These are phyloP conservation scores for Trametes versicolor DNA, from an alignment of 1,284 basidiomycete genomes.

Conservation along the genomic window DNA sequence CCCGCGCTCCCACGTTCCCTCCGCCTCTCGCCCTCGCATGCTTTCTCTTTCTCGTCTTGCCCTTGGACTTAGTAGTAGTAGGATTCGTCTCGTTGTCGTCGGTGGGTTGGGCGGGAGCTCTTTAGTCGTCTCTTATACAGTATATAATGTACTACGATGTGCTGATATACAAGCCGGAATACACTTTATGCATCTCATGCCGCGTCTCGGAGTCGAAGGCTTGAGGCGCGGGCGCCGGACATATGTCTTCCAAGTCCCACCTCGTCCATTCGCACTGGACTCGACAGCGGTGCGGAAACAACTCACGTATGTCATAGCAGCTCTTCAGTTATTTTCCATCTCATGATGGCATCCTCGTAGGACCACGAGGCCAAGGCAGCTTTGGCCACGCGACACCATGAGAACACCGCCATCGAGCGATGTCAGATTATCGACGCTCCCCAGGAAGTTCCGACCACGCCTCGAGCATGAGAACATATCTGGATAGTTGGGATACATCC, in stretches of 20 bases:
- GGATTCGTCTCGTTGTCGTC: conserved; percentile 3
- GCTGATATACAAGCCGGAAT: conserved; percentile 39
- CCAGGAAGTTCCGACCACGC: too few relatives aligned
- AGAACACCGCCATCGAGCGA: neutral
- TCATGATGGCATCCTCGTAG: too few relatives aligned
- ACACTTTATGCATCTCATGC: too few relatives aligned
- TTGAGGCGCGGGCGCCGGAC: too few relatives aligned
- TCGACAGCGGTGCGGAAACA: too few relatives aligned
- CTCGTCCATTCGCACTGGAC: too few relatives aligned
- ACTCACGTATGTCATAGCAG: too few relatives aligned
- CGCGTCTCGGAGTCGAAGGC: too few relatives aligned
- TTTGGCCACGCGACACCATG: too few relatives aligned
- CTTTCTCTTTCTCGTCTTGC: neutral
- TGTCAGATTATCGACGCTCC: neutral
- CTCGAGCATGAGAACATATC: neutral
- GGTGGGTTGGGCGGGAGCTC: conserved; percentile 22
- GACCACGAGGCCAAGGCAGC: neutral
- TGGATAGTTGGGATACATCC: neutral
- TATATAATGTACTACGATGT: conserved; percentile 41
- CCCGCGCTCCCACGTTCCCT: conserved; percentile 13
- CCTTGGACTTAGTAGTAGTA: conserved; percentile 18
- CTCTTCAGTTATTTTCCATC: too few relatives aligned
- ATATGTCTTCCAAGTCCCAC: too few relatives aligned
- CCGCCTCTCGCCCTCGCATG: neutral
- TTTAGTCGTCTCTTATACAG: conserved; percentile 29